phyloP scores from a whole-genome alignment of 495 filamentous ascomycete genomes.

The Neurospora hispaniola region DNA sequence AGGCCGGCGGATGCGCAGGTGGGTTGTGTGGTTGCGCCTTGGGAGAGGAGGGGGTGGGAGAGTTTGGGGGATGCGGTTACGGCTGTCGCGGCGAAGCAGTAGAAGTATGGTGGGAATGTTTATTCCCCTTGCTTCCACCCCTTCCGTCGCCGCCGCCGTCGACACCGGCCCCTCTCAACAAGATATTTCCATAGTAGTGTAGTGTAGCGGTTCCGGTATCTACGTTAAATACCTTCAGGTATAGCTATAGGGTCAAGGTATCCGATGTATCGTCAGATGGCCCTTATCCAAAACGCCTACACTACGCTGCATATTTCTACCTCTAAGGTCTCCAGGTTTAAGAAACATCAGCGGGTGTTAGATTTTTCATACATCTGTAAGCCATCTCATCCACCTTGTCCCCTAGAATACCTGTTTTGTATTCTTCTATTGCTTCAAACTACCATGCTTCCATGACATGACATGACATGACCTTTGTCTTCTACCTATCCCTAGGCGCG shows the following conservation, averaged over 20 bases:
- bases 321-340: too few relatives aligned
- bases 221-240: too few relatives aligned
- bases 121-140: not conserved
- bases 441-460: not conserved
- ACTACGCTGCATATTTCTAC: too few relatives aligned
- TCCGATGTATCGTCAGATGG: too few relatives aligned
- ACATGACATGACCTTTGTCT: not conserved
- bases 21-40: slow-evolving; percentile 74
- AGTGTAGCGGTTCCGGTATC: not conserved
- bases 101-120: not conserved
- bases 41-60: slow-evolving; percentile 56
- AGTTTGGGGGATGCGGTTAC: slow-evolving; percentile 23
- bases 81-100: not conserved
- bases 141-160: not conserved
- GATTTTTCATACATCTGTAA: too few relatives aligned
- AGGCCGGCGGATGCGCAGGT: slow-evolving; percentile 61
- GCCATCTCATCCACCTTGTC: too few relatives aligned
- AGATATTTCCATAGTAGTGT: not conserved
- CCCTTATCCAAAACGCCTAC: too few relatives aligned
- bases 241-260: too few relatives aligned
- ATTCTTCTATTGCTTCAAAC: not conserved
- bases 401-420: not conserved
- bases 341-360: too few relatives aligned
- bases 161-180: not conserved
- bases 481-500: not conserved